Evolutionary conservation across 805 yeast genomes (phyloP), one percentile per base, ranked within the genome.

Genomic region (Teunomyces cretensis): DNA sequence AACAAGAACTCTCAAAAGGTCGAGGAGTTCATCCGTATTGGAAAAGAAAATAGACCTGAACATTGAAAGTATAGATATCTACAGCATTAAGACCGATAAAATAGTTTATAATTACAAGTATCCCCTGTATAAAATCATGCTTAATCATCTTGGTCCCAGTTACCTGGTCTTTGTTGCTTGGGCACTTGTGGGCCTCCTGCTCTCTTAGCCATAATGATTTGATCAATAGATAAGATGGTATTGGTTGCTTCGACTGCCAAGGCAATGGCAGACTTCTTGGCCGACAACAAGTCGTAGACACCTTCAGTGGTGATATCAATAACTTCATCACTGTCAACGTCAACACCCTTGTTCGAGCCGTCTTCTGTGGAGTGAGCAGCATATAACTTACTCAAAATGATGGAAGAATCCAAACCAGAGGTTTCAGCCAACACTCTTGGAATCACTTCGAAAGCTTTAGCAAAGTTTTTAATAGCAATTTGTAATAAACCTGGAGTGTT

Each of bases 171-270:
- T 55, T 84, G 85, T 61, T 87, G 95, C 57, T 70, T 63, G 28
- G 97, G 97, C 79, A 90, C 84, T 27, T 74, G 83, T 40, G 99
- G 99, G 16, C 99, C 99, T 53, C 99, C 99, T 2, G 98, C 97
- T 65, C 97, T 83, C 80, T 92, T 92, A 37, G 99, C 98, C 94
- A 92, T 94, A 63, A 92, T 94, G 59, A 92, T 92, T 76, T 92
- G 98, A 66, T 94, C 98, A 41, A 94, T 94, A 19, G 96, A 83
- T 51, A 91, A 76, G 43, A 91, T 85, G 4, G 98, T 94, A 51
- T 78, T 80, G 11, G 96, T 95, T 40, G 97, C 97, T 54, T 94
- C 98, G 3, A 97, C 90, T 13, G 99, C 98, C 51, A 94, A 84
- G 56, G 84, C 81, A 54, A 94, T 85, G 39, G 97, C 99, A 50